Base-by-base conservation (phyloP, 192 early-diverging fungal genomes). In the Dimargaris xerosporica region DNA sequence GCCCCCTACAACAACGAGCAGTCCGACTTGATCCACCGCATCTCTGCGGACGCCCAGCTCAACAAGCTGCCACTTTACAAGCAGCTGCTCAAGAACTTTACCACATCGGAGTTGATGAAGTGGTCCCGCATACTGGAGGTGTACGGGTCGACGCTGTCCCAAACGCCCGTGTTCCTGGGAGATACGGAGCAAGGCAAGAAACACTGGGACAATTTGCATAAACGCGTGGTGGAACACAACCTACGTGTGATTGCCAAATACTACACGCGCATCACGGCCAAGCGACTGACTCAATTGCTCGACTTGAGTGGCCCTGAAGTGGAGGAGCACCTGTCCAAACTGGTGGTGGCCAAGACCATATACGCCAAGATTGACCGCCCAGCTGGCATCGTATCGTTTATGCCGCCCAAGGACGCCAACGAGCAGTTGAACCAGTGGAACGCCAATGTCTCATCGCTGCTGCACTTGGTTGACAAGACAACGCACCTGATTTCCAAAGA, bases 181-280 rank as follows among this genome's bases (percentile, higher is more conserved):
- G 70, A 70, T 51, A 85, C 82, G 9, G 88, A 92, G 55, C 85
- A 83, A 30, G 90, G 91, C 30, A 71, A 82, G 65, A 82, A 85
- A 73, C 80, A 89, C 65, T 87, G 84, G 80, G 75, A 81, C 63
- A 85, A 82, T 48, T 76, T 99, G 62, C 92, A 94, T 67, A 85
- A 93, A 63, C 85, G 96, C 29, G 91, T 95, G 2, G 90, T 94
- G 65, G 96, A 99, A 69, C 96, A 99, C 82, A 99, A 99, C 73
- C 86, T 97, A 63, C 89, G 96, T 10, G 92, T 99, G 2, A 82
- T 99, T 67, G 90, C 93, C 45, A 88, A 89, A 67, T 99, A 97
- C 74, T 99, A 99, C 68, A 87, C 83, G 39, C 84, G 90, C 30
- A 88, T 96, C 43, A 82, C 88, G 10, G 82, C 84, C 29, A 82